Evolutionary conservation across 495 filamentous ascomycete genomes (phyloP), one percentile per base, ranked within the genome.

Genomic region (Hyphodiscus hymeniophilus): DNA sequence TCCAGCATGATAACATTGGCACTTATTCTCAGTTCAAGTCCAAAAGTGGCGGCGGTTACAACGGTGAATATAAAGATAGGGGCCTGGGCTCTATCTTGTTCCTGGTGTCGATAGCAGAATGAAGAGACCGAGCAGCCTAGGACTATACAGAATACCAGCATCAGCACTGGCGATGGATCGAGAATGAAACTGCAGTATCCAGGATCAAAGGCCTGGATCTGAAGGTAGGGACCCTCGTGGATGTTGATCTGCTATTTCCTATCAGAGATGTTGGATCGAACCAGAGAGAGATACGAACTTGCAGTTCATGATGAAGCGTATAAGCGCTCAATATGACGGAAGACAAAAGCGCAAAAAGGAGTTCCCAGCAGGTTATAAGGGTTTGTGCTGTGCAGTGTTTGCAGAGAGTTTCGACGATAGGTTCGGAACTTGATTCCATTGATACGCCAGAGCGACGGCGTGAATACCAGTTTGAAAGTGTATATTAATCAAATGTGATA

Each of bases 41-140:
- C 70, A 22, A 58, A 31, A 1, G 59, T 44, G 3, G 50, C 49
- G 26, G 64, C 63, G n/a, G 47, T 56, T 16, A 41, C 26, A 7
- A 71, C 56, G 38, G 64, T 56, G 18, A 60, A 20, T 22, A 63
- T 16, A 38, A 68, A 72, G 7, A 72, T 57, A 11, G 63, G 31
- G 15, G 61, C 56, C 42, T 72, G 69, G 33, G 58, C 62, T 3
- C 42, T 61, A 24, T 74, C 70, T 28, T 58, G 30, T n/a, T 61
- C 60, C 42, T 67, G 66, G 10, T 64, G 54, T 30, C 70, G 62
- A 32, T 69, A 67, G 5, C 47, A 50, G 42, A 69, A 72, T 17
- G 67, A 71, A 2, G 71, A 72, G 2, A 73, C 60, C 38, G 63
- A 65, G 43, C 66, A 73, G 17, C 70, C 71, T 15, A 72, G 57